Evolutionary conservation across 1,139 yeast genomes (phyloP).

Genomic region (Hyphopichia khmerensis): DNA sequence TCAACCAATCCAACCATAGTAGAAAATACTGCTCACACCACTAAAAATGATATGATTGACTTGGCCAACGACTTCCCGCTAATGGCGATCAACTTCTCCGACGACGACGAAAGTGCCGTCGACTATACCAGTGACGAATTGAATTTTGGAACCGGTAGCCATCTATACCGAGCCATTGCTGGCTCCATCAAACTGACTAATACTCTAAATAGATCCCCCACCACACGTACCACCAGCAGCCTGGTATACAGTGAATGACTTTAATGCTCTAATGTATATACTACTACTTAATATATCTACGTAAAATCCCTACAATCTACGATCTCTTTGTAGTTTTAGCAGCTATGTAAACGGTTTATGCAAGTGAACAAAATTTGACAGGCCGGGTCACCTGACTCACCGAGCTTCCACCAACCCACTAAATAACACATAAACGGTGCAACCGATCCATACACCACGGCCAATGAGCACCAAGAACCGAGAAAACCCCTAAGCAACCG

Average conservation of each 20-base stretch:
- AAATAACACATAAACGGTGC: too few species aligned
- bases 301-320: too few species aligned
- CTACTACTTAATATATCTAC: too few species aligned
- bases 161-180: neutral
- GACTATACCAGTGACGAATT: neutral
- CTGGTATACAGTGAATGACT: neutral
- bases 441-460: too few species aligned
- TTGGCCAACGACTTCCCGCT: slow-evolving; percentile 8
- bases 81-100: slow-evolving; percentile 2
- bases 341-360: too few species aligned
- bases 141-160: neutral
- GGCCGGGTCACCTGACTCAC: too few species aligned
- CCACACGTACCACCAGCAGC: neutral
- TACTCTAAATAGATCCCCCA: neutral
- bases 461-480: too few species aligned
- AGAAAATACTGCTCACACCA: slow-evolving; percentile 5
- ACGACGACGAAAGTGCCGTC: slow-evolving; percentile 2
- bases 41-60: neutral
- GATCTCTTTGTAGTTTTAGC: too few species aligned
- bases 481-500: too few species aligned
- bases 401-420: too few species aligned
- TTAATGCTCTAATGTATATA: neutral
- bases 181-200: neutral
- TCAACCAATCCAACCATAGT: slow-evolving; percentile 17
- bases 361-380: too few species aligned